Percentiles rank a stretch among this genome's conserved stretches.
phyloP scores from a whole-genome alignment of 75 land plant species.

The Gnetum montanum region DNA sequence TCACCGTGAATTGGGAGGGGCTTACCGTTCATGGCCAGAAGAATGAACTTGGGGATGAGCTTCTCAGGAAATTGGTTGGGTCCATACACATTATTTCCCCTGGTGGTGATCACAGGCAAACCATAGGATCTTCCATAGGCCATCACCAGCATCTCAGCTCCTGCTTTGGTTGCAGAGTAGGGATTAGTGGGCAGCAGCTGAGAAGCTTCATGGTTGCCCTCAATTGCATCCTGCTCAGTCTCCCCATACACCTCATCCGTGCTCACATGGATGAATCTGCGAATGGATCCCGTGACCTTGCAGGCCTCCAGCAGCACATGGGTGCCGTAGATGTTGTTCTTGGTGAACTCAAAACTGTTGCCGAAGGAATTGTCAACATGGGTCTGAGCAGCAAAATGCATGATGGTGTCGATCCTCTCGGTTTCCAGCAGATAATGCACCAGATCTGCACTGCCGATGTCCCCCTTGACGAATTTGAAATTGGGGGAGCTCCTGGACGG shows the following conservation, averaged over 20 bases:
- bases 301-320: conserved; percentile 73
- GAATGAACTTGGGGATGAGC: conserved; percentile 66
- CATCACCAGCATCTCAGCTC: conserved; percentile 78
- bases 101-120: conserved; percentile 58
- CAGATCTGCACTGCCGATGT: conserved; percentile 74
- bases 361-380: conserved; percentile 78
- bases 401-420: conserved; percentile 63
- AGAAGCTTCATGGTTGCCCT: conserved; percentile 62
- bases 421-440: conserved; percentile 64
- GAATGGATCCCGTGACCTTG: conserved; percentile 51
- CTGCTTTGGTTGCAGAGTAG: conserved; percentile 66
- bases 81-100: conserved; percentile 74
- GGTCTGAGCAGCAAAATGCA: conserved; percentile 77
- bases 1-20: conserved; percentile 65
- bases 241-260: conserved; percentile 73
- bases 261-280: conserved; percentile 65
- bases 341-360: conserved; percentile 66
- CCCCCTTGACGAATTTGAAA: conserved; percentile 75
- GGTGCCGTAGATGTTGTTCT: conserved; percentile 74
- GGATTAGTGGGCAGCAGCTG: conserved; percentile 68
- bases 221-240: conserved; percentile 65
- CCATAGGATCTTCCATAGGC: conserved; percentile 77
- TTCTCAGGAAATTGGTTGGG: conserved; percentile 79
- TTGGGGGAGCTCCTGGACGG: conserved; percentile 44
- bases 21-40: conserved; percentile 59